Conservation (phyloP, 805 yeast genomes). For the Lachancea meyersii region DNA sequence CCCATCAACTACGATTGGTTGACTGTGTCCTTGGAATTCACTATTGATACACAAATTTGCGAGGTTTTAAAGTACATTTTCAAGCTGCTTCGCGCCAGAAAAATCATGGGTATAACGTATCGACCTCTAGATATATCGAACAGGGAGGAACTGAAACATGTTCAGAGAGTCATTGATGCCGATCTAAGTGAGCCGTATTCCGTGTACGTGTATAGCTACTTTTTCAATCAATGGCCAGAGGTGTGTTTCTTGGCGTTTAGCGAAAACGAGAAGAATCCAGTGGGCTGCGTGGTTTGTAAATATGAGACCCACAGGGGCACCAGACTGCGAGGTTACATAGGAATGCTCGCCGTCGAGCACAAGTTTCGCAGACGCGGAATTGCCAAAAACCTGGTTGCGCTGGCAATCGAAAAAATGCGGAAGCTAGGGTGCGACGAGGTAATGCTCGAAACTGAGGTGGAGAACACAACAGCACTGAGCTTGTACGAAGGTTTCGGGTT, state of each 20-base stretch:
- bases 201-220: constrained; percentile 84
- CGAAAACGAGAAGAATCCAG: constrained; percentile 32
- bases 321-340: constrained; percentile 84
- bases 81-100: neutral
- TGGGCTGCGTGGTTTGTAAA: constrained; percentile 86
- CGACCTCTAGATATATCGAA: constrained; percentile 25
- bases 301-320: constrained; percentile 63
- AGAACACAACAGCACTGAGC: constrained; percentile 60
- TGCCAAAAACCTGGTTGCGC: constrained; percentile 63
- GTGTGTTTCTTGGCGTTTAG: constrained; percentile 61
- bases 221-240: constrained; percentile 86
- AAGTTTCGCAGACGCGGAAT: constrained; percentile 71
- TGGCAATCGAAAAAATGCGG: constrained; percentile 60
- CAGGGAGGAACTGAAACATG: constrained; percentile 38
- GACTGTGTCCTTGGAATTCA: no score
- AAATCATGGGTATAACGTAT: constrained; percentile 13
- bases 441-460: constrained; percentile 88
- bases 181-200: constrained; percentile 94
- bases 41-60: no score
- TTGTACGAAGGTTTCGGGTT: constrained; percentile 76
- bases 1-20: no score
- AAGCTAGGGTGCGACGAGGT: constrained; percentile 73
- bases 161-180: constrained; percentile 53
- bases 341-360: constrained; percentile 86
- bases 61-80: no score